These are phyloP conservation scores for Lepidium didymum DNA, from an alignment of 345 rosid genomes.

Conservation along the genomic window DNA sequence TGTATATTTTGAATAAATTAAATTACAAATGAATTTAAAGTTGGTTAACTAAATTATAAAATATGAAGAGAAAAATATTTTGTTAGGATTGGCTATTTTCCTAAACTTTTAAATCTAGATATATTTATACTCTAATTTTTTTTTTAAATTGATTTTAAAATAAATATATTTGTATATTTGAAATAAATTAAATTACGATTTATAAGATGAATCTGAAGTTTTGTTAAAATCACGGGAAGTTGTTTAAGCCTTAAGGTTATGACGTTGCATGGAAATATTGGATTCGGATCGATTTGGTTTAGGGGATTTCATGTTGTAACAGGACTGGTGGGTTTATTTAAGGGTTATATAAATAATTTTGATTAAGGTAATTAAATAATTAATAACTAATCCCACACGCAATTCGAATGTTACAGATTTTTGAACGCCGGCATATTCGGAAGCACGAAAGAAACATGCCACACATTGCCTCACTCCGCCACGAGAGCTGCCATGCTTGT, in stretches of 20 bases:
- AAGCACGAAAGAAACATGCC: slow-evolving; percentile 46
- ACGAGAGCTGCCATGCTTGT: slow-evolving; percentile 78
- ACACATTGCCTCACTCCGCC: slow-evolving; percentile 49
- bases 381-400: slow-evolving; percentile 11
- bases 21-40: not conserved
- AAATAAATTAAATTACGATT: not conserved
- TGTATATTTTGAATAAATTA: not conserved
- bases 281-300: not conserved
- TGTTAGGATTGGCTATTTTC: too few species aligned
- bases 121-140: not conserved
- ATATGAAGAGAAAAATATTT: too few species aligned
- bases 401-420: slow-evolving; percentile 35
- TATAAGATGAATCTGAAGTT: not conserved
- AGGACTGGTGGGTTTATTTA: not conserved
- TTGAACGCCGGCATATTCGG: slow-evolving; percentile 68
- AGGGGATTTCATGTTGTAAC: not conserved
- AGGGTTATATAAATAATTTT: not conserved
- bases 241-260: not conserved
- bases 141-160: too few species aligned
- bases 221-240: not conserved
- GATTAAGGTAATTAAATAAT: not conserved
- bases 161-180: not conserved
- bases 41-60: too few species aligned
- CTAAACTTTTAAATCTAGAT: not conserved
- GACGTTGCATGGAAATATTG: slow-evolving; percentile 24